Percentiles rank a stretch among this genome's conserved stretches.
Evolutionary conservation across 495 filamentous ascomycete species (phyloP).

Genomic region (Friedmanniomyces simplex): DNA sequence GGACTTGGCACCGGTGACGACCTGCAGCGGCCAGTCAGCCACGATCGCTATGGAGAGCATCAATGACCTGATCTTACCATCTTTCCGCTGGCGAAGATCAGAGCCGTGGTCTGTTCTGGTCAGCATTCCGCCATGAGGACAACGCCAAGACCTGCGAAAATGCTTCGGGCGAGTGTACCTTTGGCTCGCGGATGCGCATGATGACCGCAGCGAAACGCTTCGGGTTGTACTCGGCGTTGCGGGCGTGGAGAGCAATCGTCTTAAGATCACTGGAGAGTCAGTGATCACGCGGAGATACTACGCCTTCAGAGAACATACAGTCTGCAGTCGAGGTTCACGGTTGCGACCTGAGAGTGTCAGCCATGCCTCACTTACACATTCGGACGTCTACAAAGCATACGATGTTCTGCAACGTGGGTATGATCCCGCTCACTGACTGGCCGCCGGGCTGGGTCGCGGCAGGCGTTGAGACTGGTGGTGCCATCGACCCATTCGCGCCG

Average conservation of each 20-base stretch:
- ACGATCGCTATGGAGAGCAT: not conserved
- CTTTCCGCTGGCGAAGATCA: slow-evolving; percentile 98
- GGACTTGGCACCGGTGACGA: slow-evolving; percentile 96
- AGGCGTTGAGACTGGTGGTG: slow-evolving; percentile 86
- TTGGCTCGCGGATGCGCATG: slow-evolving; percentile 99
- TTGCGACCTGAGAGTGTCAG: slow-evolving; percentile 75
- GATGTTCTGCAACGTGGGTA: slow-evolving; percentile 77
- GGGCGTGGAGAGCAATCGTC: slow-evolving; percentile 96
- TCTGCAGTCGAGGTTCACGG: slow-evolving; percentile 96
- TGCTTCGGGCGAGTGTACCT: slow-evolving; percentile 28
- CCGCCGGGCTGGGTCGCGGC: slow-evolving; percentile 80
- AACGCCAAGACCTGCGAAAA: no score
- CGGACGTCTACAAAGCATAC: slow-evolving; percentile 46
- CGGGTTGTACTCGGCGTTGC: slow-evolving; percentile 97
- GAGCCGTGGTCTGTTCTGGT: slow-evolving; percentile 59
- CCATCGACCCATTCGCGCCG: slow-evolving; percentile 51
- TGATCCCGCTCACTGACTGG: slow-evolving; percentile 76
- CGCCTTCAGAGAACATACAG: slow-evolving; percentile 32
- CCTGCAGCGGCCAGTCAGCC: not conserved
- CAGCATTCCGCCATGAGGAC: not conserved
- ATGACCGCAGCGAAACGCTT: slow-evolving; percentile 99
- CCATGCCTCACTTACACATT: slow-evolving; percentile 28
- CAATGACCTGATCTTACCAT: slow-evolving; percentile 46
- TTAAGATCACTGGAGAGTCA: slow-evolving; percentile 56
- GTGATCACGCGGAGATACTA: not conserved